Evolutionary conservation across 352 stramenopile genomes (phyloP).

Genomic region (Phytophthora melonis): DNA sequence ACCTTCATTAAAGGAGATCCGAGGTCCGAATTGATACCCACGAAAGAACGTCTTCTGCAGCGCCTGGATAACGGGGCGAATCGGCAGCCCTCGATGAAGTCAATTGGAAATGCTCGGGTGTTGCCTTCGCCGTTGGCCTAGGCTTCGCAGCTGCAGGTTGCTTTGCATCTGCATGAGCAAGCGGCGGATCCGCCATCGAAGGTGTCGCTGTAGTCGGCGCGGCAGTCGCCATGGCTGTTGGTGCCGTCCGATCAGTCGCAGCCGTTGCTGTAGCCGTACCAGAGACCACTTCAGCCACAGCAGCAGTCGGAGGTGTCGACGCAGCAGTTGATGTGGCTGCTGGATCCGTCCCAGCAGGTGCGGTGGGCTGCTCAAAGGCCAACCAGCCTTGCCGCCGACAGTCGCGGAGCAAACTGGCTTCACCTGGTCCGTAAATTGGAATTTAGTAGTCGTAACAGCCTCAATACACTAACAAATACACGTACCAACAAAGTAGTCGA

Average conservation of each 20-base stretch:
- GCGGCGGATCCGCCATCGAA: too few species aligned
- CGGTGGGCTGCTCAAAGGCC: neutral
- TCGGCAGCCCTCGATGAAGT: neutral
- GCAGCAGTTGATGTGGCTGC: neutral
- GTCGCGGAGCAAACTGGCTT: neutral
- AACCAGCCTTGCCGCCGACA: neutral
- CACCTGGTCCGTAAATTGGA: neutral
- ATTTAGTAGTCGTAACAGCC: neutral
- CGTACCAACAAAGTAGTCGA: slow-evolving; percentile 1
- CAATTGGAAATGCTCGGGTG: too few species aligned
- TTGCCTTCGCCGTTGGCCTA: too few species aligned
- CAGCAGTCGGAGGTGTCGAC: too few species aligned
- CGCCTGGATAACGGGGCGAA: neutral
- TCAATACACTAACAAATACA: slow-evolving; percentile 5
- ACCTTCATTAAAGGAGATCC: neutral
- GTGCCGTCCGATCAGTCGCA: neutral
- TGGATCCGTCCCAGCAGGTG: neutral
- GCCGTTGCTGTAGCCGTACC: neutral
- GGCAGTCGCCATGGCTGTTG: too few species aligned
- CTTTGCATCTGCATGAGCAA: too few species aligned
- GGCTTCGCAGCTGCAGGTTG: too few species aligned
- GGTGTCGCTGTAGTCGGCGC: too few species aligned
- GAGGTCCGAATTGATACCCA: neutral
- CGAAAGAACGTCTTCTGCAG: neutral
- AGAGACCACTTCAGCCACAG: too few species aligned